Conservation (phyloP, 257 asterid genomes). For the Solanum virginianum region DNA sequence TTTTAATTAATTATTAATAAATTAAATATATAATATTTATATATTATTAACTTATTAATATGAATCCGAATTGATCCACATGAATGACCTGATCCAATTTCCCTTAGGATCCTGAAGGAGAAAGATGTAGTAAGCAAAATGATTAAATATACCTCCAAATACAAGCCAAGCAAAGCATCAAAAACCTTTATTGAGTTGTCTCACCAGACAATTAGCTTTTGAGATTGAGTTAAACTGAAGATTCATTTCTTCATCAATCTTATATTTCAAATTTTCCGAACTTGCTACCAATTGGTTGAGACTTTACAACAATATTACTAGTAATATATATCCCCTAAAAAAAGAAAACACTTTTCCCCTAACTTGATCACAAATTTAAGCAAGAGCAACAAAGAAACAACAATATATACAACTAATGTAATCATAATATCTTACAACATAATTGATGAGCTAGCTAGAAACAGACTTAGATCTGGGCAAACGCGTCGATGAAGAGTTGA, state of each 20-base stretch:
- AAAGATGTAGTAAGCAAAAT: background rate
- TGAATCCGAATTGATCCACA: too few species aligned
- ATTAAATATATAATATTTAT: too few species aligned
- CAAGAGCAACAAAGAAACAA: background rate
- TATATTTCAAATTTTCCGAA: background rate
- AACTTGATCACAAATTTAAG: background rate
- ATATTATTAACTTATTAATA: too few species aligned
- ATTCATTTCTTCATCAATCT: background rate
- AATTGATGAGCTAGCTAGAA: background rate
- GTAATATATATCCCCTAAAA: background rate
- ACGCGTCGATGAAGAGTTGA: constrained; percentile 25
- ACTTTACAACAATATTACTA: background rate
- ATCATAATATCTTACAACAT: background rate
- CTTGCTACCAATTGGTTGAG: background rate
- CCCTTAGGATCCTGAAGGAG: background rate
- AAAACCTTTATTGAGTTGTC: too few species aligned
- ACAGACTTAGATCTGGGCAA: constrained; percentile 33
- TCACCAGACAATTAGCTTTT: background rate
- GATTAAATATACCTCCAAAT: background rate
- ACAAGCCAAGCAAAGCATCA: background rate
- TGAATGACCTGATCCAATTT: too few species aligned
- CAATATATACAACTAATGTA: background rate
- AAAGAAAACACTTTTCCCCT: background rate
- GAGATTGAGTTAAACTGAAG: background rate
- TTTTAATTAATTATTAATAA: too few species aligned